These are phyloP conservation scores for Colletotrichum lupini DNA, from an alignment of 2,329 filamentous ascomycete species.

Conservation along the genomic window DNA sequence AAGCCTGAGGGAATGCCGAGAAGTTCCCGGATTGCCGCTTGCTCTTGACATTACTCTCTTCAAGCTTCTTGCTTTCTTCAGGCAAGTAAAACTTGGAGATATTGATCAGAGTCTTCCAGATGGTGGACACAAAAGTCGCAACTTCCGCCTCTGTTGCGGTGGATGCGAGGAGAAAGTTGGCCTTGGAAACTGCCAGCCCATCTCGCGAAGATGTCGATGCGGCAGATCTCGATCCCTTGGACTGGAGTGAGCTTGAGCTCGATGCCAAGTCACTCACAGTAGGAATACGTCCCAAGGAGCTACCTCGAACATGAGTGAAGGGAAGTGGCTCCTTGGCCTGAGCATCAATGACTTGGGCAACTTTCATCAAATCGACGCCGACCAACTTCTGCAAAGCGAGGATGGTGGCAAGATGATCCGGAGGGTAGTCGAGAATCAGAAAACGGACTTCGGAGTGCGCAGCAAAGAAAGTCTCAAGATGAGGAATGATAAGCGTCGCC, in stretches of 20 bases:
- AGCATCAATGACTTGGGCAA: constrained; percentile 66
- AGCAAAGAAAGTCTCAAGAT: constrained; percentile 69
- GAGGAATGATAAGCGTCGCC: constrained; percentile 68
- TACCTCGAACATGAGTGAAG: constrained; percentile 53
- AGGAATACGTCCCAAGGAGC: constrained; percentile 42
- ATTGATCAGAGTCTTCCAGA: constrained; percentile 61
- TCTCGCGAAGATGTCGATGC: constrained; percentile 26
- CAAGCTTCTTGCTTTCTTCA: constrained; percentile 43
- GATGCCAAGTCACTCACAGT: constrained; percentile 9
- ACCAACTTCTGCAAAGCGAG: constrained; percentile 68
- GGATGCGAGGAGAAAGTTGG: constrained; percentile 67
- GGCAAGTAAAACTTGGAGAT: constrained; percentile 58
- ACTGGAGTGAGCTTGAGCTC: constrained; percentile 19
- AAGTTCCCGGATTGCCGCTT: constrained; percentile 39
- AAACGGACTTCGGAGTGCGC: constrained; percentile 64
- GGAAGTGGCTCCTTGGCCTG: constrained; percentile 49
- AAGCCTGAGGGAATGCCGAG: constrained; percentile 43
- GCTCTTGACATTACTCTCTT: not conserved
- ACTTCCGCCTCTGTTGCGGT: constrained; percentile 66
- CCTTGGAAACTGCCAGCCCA: constrained; percentile 56
- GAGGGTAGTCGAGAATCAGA: constrained; percentile 68
- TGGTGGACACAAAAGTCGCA: constrained; percentile 61
- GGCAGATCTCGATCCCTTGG: constrained; percentile 7
- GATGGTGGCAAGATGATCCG: constrained; percentile 66
- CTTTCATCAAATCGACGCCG: constrained; percentile 66